These are phyloP conservation scores for Atkinsonella hypoxylon DNA, from an alignment of 2,329 filamentous ascomycete species.

Conservation along the genomic window DNA sequence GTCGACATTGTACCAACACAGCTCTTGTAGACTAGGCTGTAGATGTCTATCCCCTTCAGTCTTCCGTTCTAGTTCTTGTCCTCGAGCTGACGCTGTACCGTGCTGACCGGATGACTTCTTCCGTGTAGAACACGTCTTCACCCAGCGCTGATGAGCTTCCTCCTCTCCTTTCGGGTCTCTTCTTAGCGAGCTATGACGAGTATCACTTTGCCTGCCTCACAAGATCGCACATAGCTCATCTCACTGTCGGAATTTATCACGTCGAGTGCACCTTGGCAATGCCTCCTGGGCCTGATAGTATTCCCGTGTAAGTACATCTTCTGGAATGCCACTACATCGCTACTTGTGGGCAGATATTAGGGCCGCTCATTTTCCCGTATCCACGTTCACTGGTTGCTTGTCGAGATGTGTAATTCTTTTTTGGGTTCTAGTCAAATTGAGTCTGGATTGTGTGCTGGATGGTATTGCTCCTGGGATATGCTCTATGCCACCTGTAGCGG, in stretches of 20 bases:
- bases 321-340: background rate
- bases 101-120: background rate
- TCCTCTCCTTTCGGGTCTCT: too few relatives aligned
- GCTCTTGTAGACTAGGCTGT: background rate
- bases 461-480: background rate
- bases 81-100: too few relatives aligned
- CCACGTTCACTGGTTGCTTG: background rate
- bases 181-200: too few relatives aligned
- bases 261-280: background rate
- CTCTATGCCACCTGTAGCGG: background rate
- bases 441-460: background rate
- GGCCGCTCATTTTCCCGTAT: background rate
- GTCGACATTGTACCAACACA: background rate
- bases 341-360: background rate
- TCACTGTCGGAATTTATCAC: background rate
- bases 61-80: background rate
- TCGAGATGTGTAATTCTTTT: background rate
- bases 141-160: too few relatives aligned
- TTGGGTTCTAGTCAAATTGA: background rate
- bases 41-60: background rate
- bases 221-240: too few relatives aligned
- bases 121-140: too few relatives aligned
- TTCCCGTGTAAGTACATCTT: background rate
- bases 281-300: background rate
- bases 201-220: too few relatives aligned